These are phyloP conservation scores for Powellomyces hirtus DNA, from an alignment of 192 early-diverging fungal species.

Conservation along the genomic window DNA sequence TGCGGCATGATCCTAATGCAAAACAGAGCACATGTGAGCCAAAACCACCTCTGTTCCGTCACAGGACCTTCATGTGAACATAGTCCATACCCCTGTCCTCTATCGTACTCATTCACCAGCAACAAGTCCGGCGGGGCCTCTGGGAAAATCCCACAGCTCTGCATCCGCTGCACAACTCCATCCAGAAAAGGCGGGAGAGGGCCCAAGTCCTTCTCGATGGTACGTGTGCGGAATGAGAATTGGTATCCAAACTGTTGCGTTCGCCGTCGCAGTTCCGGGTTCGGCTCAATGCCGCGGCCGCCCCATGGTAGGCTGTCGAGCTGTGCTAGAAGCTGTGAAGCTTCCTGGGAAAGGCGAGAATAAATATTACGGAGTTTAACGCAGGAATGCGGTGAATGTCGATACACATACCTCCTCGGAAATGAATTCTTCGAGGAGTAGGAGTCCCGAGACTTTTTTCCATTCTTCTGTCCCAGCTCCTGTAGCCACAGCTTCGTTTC, in stretches of 20 bases:
- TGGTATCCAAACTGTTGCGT: slow-evolving; percentile 69
- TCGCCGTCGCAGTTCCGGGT: slow-evolving; percentile 66
- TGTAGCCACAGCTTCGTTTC: too few species aligned
- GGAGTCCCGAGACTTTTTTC: background rate
- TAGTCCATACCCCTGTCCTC: slow-evolving; percentile 54
- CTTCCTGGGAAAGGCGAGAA: slow-evolving; percentile 41
- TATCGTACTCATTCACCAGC: slow-evolving; percentile 51
- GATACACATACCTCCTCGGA: background rate
- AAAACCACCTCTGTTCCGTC: background rate
- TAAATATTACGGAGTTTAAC: background rate
- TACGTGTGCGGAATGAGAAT: slow-evolving; percentile 48
- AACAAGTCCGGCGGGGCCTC: slow-evolving; percentile 14
- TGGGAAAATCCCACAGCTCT: slow-evolving; percentile 34
- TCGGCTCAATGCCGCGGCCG: slow-evolving; percentile 52
- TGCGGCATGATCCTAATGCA: slow-evolving; percentile 52
- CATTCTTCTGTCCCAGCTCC: too few species aligned
- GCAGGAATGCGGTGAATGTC: background rate
- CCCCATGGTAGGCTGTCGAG: slow-evolving; percentile 40
- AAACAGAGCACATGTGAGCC: background rate
- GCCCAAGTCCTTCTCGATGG: slow-evolving; percentile 51
- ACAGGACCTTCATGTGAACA: too few species aligned
- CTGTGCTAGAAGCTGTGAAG: slow-evolving; percentile 31
- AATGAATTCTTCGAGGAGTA: background rate
- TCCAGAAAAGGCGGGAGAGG: slow-evolving; percentile 49
- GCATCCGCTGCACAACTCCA: slow-evolving; percentile 45